A percentile compares a stretch with the other conserved stretches of the same genome.
Conservation (phyloP, 2,329 filamentous ascomycete genomes). For the Aureobasidium melanogenum region DNA sequence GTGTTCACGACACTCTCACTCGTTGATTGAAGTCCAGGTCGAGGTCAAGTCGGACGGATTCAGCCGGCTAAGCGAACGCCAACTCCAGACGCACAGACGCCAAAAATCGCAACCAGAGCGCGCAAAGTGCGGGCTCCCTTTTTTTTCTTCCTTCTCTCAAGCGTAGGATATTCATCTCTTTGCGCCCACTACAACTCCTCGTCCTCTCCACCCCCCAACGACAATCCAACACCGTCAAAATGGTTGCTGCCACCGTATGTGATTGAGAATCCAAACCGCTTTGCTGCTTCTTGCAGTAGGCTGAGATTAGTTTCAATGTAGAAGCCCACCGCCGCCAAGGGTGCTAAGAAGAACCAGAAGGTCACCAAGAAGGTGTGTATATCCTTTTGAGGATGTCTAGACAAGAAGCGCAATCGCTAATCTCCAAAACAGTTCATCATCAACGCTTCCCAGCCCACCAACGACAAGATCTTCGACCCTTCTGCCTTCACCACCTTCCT, state of each 20-base stretch:
- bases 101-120: background rate
- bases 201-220: constrained; percentile 16
- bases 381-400: background rate
- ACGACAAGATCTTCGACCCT: constrained; percentile 99
- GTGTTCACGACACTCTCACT: background rate
- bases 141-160: constrained; percentile 20
- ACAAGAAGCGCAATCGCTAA: background rate
- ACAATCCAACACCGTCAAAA: constrained; percentile 45
- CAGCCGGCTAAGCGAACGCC: background rate
- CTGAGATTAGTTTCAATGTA: constrained; percentile 55
- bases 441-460: constrained; percentile 96
- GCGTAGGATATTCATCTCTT: constrained; percentile 90
- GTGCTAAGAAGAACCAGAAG: constrained; percentile 52
- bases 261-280: constrained; percentile 72
- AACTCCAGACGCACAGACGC: background rate
- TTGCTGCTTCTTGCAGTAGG: constrained; percentile 95
- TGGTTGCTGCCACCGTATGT: constrained; percentile 56
- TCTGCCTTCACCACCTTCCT: constrained; percentile 99
- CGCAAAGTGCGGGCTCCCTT: background rate
- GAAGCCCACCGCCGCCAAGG: constrained; percentile 42
- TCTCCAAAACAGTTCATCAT: constrained; percentile 73
- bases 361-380: constrained; percentile 67
- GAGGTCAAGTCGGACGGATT: background rate
- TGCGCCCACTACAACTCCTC: constrained; percentile 48
- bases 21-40: background rate